Conservation (phyloP, 768 basidiomycete species). For the Hebeloma cylindrosporum region DNA sequence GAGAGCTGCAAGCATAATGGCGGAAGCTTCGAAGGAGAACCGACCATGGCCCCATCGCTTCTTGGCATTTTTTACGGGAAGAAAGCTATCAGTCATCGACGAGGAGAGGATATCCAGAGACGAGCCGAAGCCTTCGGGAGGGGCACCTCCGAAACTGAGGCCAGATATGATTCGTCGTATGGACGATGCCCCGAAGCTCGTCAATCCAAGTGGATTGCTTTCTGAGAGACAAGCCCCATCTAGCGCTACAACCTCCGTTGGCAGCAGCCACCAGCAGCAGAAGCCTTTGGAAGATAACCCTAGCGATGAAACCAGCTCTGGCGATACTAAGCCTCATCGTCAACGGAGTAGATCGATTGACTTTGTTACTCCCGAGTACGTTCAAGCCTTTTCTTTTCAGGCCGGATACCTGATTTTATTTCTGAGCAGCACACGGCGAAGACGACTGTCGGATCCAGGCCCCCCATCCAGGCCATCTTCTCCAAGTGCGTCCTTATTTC, state of each 20-base stretch:
- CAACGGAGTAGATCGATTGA: conserved; percentile 6
- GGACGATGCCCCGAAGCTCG: conserved; percentile 63
- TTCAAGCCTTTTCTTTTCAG: neutral
- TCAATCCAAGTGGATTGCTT: conserved; percentile 76
- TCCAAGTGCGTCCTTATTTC: conserved; percentile 29
- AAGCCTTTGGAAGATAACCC: neutral
- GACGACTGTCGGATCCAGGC: conserved; percentile 41
- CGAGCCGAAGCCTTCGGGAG: conserved; percentile 18
- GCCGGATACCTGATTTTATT: neutral
- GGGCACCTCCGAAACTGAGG: conserved; percentile 41
- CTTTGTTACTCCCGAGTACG: conserved; percentile 24
- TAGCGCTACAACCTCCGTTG: conserved; percentile 10
- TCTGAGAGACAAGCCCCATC: conserved; percentile 41
- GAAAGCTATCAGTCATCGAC: conserved; percentile 12
- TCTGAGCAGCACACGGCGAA: conserved; percentile 15
- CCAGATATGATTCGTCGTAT: conserved; percentile 79
- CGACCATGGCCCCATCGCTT: conserved; percentile 26
- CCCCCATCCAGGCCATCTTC: conserved; percentile 33
- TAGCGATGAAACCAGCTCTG: neutral
- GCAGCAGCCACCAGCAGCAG: conserved; percentile 2
- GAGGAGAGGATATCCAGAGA: conserved; percentile 12
- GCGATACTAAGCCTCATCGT: neutral
- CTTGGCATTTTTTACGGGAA: conserved; percentile 20
- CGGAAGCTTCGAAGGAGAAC: conserved; percentile 20
- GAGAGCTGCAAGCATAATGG: conserved; percentile 20